Base-by-base conservation (phyloP, 768 basidiomycete species). In the Bullera alba region DNA sequence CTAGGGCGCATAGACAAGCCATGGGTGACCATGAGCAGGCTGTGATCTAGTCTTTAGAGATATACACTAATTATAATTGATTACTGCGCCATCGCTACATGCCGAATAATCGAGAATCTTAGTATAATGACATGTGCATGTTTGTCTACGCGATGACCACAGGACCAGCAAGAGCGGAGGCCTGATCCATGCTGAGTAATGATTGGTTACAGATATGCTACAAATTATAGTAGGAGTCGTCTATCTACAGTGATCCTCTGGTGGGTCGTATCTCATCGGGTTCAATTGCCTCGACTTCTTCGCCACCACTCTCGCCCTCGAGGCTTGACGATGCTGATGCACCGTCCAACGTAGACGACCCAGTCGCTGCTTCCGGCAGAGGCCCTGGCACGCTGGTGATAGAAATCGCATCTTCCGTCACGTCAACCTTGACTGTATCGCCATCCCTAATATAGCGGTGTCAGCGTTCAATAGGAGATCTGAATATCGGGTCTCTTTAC, bases 371-470 rank as follows among this genome's bases (percentile, higher is more conserved):
- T n/a, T n/a, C n/a, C n/a, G n/a, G n/a, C 37, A 7, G 22, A 21
- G 19, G 8, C 8, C 37, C 8, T 10, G 19, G 22, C 10, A 21
- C n/a, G 32, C 32, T n/a, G 32, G 10, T 34, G 8, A 39, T 10
- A 8, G 37, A 10, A 36, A 87, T 73, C 26, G 61, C 75, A 30
- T 79, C 77, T 2, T 63, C 56, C 5, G 58, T 55, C n/a, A 80
- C 78, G 2, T 77, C 74, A 30, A 87, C 77, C 29, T 74, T 71
- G 21, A 84, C 85, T 0, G 67, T 74, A 61, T 89, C 87, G 0
- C 85, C 85, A 58, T 85, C 82, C 61, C 82, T 81, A 46, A 8
- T 36, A 25, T 45, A 8, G 51, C 42, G 26, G 8, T n/a, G 25
- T 45, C 35, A 49, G 34, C 25, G 8, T 25, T 35, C 28, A 30